Evolutionary conservation across 1,139 yeast species (phyloP), one percentile per base, ranked within the genome.

Genomic region (Yamadazyma diospyri): DNA sequence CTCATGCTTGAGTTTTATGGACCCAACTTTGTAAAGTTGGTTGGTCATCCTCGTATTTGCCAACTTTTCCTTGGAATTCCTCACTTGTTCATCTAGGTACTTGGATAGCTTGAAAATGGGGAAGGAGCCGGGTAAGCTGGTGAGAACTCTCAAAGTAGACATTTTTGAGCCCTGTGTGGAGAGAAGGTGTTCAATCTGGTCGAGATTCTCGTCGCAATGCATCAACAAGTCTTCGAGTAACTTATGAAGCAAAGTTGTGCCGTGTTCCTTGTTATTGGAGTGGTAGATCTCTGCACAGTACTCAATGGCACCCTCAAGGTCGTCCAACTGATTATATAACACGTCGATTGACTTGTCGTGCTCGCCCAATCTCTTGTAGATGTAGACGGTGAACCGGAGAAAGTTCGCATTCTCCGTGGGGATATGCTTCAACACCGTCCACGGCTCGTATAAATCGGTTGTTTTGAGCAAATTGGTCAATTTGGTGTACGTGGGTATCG

Each of bases 321-420:
- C 83, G 10, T 72, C 59, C 30, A 87, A 56, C 26, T 79, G 78
- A 36, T 71, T 69, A 35, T 76, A 78, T 28, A 79, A 66, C 2
- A 86, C 74, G 40, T 76, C 76, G 17, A 92, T 62, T 0, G 89
- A 81, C 32, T 76, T 72, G 10, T 70, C 69, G 48, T 86, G 87
- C 37, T 76, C 77, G 1, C 78, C 81, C 28, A 83, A 54, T 40
- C 76, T 68, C 26, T 72, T 70, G 36, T 81, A 67, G 2, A 89
- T 72, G 31, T 75, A 69, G 0, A 86, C 76, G 26, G 78, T 69
- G 30, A 84, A 57, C 19, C 69, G 38, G 5, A 68, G 49, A 36
- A 55, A 64, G 22, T 49, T 51, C 25, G 59, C 63, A 25, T 63
- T 60, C 9, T 55, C 55, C 2, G 61, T 57, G 0, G 73, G 72